phyloP scores from a whole-genome alignment of 208 protist species.

The Strigomonas culicis region DNA sequence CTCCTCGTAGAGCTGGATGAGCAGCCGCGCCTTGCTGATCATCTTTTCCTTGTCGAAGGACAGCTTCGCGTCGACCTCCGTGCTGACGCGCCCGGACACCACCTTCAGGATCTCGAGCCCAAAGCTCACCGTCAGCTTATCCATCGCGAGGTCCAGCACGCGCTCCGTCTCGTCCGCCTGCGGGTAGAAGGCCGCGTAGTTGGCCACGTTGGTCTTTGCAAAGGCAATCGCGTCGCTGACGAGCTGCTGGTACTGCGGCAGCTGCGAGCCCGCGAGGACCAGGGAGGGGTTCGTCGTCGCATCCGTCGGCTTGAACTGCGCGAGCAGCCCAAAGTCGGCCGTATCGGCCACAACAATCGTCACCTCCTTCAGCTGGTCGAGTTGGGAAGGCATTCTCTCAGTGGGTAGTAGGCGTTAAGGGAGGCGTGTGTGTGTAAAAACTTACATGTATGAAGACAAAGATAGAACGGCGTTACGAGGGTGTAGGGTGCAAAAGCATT shows the following conservation, averaged over 20 bases:
- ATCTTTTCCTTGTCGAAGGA: constrained; percentile 94
- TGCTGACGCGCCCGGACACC: constrained; percentile 95
- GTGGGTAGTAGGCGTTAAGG: neutral
- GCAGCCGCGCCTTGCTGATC: constrained; percentile 90
- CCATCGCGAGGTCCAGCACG: constrained; percentile 64
- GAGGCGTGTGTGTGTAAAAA: neutral
- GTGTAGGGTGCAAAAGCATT: neutral
- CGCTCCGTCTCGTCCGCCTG: constrained; percentile 30
- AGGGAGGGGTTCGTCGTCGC: constrained; percentile 98
- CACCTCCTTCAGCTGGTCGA: constrained; percentile 67
- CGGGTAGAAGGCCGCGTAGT: constrained; percentile 36
- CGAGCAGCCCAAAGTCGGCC: constrained; percentile 94
- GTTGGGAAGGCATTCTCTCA: constrained; percentile 42
- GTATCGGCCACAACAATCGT: constrained; percentile 95
- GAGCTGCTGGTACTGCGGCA: constrained; percentile 86
- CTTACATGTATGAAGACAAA: neutral
- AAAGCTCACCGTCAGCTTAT: constrained; percentile 95
- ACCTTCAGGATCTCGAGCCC: constrained; percentile 97
- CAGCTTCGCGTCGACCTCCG: constrained; percentile 97
- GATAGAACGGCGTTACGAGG: neutral
- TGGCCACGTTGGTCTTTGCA: constrained; percentile 70
- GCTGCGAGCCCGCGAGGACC: constrained; percentile 87
- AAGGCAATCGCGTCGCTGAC: constrained; percentile 90
- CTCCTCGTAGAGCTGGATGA: constrained; percentile 95
- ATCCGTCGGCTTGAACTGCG: constrained; percentile 93